Conservation (phyloP, 2,329 filamentous ascomycete species). For the Fusarium tanahbumbuense region DNA sequence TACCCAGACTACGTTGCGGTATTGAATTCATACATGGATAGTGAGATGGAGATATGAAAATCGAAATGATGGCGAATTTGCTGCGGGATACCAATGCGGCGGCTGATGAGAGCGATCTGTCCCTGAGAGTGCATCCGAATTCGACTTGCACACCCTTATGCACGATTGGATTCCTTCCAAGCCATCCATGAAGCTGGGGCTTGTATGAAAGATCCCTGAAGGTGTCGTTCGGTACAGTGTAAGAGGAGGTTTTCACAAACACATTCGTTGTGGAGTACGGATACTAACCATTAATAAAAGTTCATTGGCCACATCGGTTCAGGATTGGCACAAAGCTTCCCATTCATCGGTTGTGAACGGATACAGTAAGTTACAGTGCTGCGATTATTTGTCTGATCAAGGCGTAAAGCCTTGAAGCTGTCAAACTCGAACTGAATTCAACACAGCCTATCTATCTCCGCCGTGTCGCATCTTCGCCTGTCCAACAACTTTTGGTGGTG, state of each 20-base stretch:
- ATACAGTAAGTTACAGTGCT: conserved; percentile 24
- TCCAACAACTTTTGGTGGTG: conserved; percentile 27
- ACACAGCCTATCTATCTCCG: conserved; percentile 8
- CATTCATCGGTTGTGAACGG: conserved; percentile 19
- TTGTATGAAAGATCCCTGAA: conserved; percentile 33
- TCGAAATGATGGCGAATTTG: conserved; percentile 6
- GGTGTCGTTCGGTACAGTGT: conserved; percentile 23
- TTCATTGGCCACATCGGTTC: conserved; percentile 20
- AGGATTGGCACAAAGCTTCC: conserved; percentile 26
- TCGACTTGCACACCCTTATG: conserved; percentile 24
- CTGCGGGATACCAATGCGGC: background rate
- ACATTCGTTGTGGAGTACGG: conserved; percentile 24
- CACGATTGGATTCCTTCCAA: conserved; percentile 20
- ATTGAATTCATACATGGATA: conserved; percentile 2
- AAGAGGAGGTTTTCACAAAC: conserved; percentile 29
- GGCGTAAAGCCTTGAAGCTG: conserved; percentile 2
- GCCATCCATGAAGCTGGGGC: conserved; percentile 26
- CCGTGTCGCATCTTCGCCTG: conserved; percentile 28
- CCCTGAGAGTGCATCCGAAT: conserved; percentile 7
- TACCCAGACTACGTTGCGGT: conserved; percentile 11
- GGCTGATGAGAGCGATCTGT: conserved; percentile 14
- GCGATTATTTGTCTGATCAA: conserved; percentile 10
- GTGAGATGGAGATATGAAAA: conserved; percentile 11
- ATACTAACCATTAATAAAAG: conserved; percentile 18
- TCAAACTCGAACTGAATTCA: conserved; percentile 22